Evolutionary conservation across 1,284 basidiomycete genomes (phyloP).

Genomic region (Sanghuangporus baumii): DNA sequence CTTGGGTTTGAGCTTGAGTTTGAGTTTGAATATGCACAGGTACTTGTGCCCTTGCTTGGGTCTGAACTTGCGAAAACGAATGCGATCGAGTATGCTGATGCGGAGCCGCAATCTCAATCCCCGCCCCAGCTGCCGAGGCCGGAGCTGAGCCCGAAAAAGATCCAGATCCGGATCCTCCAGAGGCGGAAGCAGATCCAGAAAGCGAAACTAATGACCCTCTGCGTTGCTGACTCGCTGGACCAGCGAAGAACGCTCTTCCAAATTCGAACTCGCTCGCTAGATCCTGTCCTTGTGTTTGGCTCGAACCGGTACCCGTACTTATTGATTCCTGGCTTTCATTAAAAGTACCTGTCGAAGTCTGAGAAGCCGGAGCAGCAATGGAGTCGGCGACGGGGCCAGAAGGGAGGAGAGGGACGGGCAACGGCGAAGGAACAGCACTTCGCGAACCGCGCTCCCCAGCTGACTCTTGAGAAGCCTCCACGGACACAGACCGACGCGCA

Average conservation of each 20-base stretch:
- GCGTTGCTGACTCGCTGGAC: neutral
- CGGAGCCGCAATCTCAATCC: neutral
- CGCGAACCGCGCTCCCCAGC: neutral
- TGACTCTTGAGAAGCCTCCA: neutral
- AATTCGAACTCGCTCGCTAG: neutral
- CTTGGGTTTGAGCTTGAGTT: neutral
- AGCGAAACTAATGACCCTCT: neutral
- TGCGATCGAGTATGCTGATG: neutral
- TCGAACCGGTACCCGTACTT: neutral
- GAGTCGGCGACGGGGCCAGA: neutral
- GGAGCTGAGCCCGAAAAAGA: no score
- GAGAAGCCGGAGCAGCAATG: neutral
- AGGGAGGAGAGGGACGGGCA: neutral
- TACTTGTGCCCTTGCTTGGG: neutral
- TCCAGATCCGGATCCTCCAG: neutral
- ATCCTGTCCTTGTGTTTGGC: neutral
- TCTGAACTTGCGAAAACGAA: neutral
- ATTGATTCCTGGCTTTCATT: neutral
- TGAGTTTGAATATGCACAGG: neutral
- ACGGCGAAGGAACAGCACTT: neutral
- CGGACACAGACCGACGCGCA: neutral
- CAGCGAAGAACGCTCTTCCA: conserved; percentile 4
- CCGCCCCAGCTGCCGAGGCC: no score
- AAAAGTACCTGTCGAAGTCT: neutral
- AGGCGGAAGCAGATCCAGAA: neutral